Conservation (phyloP, 164 flowering plant species). For the Santalum album region DNA sequence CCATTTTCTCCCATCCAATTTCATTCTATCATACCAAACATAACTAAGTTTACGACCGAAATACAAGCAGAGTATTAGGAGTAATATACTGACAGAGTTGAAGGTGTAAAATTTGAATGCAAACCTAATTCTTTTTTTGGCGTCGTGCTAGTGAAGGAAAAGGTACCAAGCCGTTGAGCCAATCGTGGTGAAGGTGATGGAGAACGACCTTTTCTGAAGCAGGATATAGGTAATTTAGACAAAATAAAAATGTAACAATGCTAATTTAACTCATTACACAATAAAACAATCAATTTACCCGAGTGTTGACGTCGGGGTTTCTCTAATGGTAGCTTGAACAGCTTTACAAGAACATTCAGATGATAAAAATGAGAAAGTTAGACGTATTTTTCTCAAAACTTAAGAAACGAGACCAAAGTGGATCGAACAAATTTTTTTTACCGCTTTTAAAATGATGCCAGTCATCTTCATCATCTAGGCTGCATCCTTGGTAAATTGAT, state of each 20-base stretch:
- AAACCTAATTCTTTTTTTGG: slow-evolving; percentile 39
- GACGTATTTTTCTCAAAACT: neutral
- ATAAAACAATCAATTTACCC: slow-evolving; percentile 11
- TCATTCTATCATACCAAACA: too few species aligned
- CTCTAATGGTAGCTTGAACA: slow-evolving; percentile 34
- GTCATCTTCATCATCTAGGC: slow-evolving; percentile 53
- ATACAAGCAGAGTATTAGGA: too few species aligned
- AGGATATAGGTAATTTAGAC: neutral
- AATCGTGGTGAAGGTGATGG: slow-evolving; percentile 50
- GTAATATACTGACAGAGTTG: neutral
- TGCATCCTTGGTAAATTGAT: slow-evolving; percentile 37
- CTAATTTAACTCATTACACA: neutral
- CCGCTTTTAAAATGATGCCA: slow-evolving; percentile 56
- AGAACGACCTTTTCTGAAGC: slow-evolving; percentile 49
- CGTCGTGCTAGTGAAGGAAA: slow-evolving; percentile 40
- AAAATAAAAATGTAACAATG: neutral
- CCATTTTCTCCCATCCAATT: too few species aligned
- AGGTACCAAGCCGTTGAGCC: slow-evolving; percentile 30
- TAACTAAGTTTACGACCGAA: too few species aligned
- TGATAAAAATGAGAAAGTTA: neutral
- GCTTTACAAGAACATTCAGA: neutral
- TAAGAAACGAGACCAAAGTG: neutral
- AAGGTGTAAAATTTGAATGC: neutral
- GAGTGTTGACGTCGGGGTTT: slow-evolving; percentile 34
- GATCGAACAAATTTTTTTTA: slow-evolving; percentile 10